phyloP scores from a whole-genome alignment of 2,329 filamentous ascomycete species.

The Cordyceps cicadae region DNA sequence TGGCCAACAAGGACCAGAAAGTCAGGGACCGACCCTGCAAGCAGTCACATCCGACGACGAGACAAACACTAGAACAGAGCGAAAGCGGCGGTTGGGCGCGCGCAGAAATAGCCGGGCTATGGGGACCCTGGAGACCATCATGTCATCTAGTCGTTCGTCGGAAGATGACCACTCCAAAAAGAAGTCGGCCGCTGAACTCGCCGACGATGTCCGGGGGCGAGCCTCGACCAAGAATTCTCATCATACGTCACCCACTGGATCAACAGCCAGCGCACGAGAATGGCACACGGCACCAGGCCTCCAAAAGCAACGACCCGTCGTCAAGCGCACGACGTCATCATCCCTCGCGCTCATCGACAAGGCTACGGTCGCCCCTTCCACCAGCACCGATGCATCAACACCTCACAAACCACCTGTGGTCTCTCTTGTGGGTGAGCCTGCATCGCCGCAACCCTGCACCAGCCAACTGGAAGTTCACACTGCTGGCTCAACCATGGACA shows the following conservation, averaged over 20 bases:
- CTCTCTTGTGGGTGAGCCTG: constrained; percentile 44
- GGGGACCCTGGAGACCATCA: constrained; percentile 57
- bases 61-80: constrained; percentile 23
- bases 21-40: constrained; percentile 46
- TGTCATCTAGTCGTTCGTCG: constrained; percentile 56
- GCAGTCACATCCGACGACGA: constrained; percentile 51
- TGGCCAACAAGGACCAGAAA: constrained; percentile 19
- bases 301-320: constrained; percentile 13
- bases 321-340: constrained; percentile 20
- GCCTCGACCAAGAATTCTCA: constrained; percentile 32
- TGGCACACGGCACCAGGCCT: constrained; percentile 11
- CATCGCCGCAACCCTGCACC: constrained; percentile 48
- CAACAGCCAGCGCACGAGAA: constrained; percentile 19
- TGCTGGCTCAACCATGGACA: constrained; percentile 15
- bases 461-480: constrained; percentile 41
- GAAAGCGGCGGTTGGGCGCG: constrained; percentile 32
- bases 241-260: constrained; percentile 23
- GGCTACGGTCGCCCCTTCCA: neutral
- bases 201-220: constrained; percentile 45
- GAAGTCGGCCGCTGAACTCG: constrained; percentile 46
- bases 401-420: constrained; percentile 18
- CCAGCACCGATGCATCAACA: constrained; percentile 25
- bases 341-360: constrained; percentile 30
- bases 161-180: constrained; percentile 51
- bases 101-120: constrained; percentile 46